Base-by-base conservation (phyloP, 2,329 filamentous ascomycete genomes). In the Herpotrichia juniperi region DNA sequence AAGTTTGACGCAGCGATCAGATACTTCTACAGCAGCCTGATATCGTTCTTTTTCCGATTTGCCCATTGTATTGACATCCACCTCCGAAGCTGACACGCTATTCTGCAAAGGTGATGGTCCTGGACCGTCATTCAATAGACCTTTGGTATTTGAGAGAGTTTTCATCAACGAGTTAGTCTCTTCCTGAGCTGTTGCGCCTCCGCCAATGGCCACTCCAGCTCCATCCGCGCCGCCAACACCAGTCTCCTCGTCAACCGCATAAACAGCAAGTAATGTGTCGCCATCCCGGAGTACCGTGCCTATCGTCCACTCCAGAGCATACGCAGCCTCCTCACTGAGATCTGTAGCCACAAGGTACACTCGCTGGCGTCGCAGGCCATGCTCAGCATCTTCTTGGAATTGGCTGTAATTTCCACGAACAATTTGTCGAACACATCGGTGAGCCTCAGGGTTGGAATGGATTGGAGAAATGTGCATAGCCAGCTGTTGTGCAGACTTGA, bases 301-400 rank as follows among this genome's bases (percentile, higher is more conserved):
- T 50, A 99, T 93, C 0, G 93, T 94, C 94, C 94, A 99, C 73
- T 99, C 94, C 26, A 99, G 81, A 1, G 94, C 94, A 72, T 97
- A 96, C 6, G 91, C 90, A 4, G 93, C 93, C 76, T 99, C 94
- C 31, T 94, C 90, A 62, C 93, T 97, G 3, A 97, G 78, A 73
- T 99, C 94, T 0, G 91, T 97, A 2, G 94, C 93, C n/a, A 97
- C 92, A 14, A 99, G 79, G 69, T 97, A 99, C 65, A 94, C 96
- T 47, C 94, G 85, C 54, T 93, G 84, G 47, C 90, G 85, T 44
- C 90, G 86, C 44, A 90, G 82, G 46, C 91, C 90, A 11, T 91
- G 88, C 50, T 93, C 87, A 0, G 90, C 90, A 65, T 93, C 87
- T 59, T 88, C 83, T 37, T 89, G 87, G 59, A 96, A 87, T 61